Evolutionary conservation across 352 stramenopile species (phyloP).

Genomic region (Phytophthora pistaciae): DNA sequence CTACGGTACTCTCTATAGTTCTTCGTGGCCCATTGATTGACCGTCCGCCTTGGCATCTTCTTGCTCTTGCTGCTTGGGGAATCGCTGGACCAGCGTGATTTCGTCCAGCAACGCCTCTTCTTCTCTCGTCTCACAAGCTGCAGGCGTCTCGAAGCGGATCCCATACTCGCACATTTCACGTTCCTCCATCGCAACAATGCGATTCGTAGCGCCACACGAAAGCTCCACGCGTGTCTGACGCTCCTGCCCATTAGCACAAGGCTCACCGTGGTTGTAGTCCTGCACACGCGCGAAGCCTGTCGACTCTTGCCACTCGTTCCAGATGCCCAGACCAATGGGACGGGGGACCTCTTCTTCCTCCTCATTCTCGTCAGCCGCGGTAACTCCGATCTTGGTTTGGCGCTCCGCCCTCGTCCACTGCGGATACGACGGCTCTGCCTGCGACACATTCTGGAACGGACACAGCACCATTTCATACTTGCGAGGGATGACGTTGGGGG

Average conservation of each 20-base stretch:
- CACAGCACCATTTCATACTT: slow-evolving; percentile 73
- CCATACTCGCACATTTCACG: slow-evolving; percentile 92
- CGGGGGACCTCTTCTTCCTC: slow-evolving; percentile 37
- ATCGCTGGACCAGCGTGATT: slow-evolving; percentile 22
- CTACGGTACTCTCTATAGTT: slow-evolving; percentile 43
- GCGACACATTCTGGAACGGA: slow-evolving; percentile 86
- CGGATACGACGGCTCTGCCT: slow-evolving; percentile 70
- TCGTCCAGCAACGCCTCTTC: slow-evolving; percentile 26
- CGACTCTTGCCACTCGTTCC: slow-evolving; percentile 67
- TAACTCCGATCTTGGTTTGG: slow-evolving; percentile 40
- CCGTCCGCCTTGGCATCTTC: not conserved
- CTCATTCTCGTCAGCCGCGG: slow-evolving; percentile 15
- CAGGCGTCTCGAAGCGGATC: slow-evolving; percentile 80
- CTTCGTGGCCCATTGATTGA: slow-evolving; percentile 36
- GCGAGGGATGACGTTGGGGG: slow-evolving; percentile 77
- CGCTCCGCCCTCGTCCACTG: slow-evolving; percentile 64
- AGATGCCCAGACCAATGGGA: slow-evolving; percentile 64
- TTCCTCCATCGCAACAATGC: slow-evolving; percentile 90
- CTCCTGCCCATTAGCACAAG: slow-evolving; percentile 87
- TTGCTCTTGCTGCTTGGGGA: slow-evolving; percentile 9
- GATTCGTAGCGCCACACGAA: slow-evolving; percentile 78
- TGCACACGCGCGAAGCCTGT: slow-evolving; percentile 43
- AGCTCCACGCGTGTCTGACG: slow-evolving; percentile 79
- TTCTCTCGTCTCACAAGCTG: slow-evolving; percentile 51
- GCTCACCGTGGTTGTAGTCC: slow-evolving; percentile 82